A percentile compares a stretch with the other conserved stretches of the same genome.
Conservation (phyloP, 2,329 filamentous ascomycete species). For the Tetracladium maxilliforme region DNA sequence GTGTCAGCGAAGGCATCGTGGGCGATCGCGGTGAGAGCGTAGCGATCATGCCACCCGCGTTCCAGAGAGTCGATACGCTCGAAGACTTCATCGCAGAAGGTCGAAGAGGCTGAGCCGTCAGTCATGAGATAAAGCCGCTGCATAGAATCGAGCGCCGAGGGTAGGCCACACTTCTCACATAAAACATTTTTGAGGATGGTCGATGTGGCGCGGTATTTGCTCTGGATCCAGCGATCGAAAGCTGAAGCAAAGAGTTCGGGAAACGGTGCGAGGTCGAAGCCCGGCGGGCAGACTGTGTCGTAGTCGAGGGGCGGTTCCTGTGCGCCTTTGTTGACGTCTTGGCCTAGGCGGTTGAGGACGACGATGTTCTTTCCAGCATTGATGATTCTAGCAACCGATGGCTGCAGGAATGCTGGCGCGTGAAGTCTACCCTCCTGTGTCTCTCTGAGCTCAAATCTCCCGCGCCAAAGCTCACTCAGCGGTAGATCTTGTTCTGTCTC, state of each 20-base stretch:
- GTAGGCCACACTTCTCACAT: conserved; percentile 54
- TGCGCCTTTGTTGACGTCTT: conserved; percentile 22
- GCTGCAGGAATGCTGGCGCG: conserved; percentile 61
- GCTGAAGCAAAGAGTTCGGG: conserved; percentile 57
- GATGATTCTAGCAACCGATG: conserved; percentile 59
- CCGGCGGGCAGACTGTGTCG: conserved; percentile 38
- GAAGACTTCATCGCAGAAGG: conserved; percentile 57
- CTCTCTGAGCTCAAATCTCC: conserved; percentile 53
- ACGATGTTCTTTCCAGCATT: conserved; percentile 80
- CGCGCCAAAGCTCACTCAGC: conserved; percentile 57
- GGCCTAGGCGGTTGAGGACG: conserved; percentile 60
- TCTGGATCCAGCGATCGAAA: conserved; percentile 64
- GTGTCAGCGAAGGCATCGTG: conserved; percentile 63
- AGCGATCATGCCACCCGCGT: conserved; percentile 63
- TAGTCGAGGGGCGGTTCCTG: conserved; percentile 37
- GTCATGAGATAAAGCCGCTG: conserved; percentile 63
- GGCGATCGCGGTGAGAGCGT: conserved; percentile 63
- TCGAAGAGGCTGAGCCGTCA: conserved; percentile 53
- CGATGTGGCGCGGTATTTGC: conserved; percentile 58
- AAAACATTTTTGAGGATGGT: conserved; percentile 50
- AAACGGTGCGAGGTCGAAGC: conserved; percentile 47
- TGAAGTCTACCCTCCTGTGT: conserved; percentile 45
- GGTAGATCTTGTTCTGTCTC: conserved; percentile 40
- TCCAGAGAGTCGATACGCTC: conserved; percentile 51
- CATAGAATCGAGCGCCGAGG: conserved; percentile 48